A percentile compares a stretch with the other conserved stretches of the same genome.
phyloP scores from a whole-genome alignment of 2,329 filamentous ascomycete genomes.

The Lomentospora prolificans region DNA sequence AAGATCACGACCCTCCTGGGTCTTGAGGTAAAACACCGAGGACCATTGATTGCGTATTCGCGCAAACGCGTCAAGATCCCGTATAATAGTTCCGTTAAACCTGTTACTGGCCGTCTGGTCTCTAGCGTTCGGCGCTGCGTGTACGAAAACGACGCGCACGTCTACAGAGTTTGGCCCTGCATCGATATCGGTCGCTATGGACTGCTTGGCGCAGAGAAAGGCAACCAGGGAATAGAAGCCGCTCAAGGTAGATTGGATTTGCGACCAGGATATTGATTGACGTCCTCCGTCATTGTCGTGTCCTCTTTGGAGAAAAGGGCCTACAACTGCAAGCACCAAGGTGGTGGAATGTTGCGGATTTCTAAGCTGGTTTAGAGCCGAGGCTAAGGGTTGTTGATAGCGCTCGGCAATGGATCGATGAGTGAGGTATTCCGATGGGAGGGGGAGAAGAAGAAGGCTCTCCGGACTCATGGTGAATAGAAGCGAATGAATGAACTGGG shows the following conservation, averaged over 20 bases:
- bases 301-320: conserved; percentile 47
- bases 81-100: conserved; percentile 33
- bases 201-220: conserved; percentile 55
- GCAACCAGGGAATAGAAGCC: conserved; percentile 71
- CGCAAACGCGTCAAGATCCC: conserved; percentile 43
- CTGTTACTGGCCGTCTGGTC: conserved; percentile 7
- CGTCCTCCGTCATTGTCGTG: conserved; percentile 33
- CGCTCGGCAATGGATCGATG: conserved; percentile 43
- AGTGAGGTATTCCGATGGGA: conserved; percentile 47
- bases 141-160: conserved; percentile 62
- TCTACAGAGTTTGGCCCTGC: conserved; percentile 59
- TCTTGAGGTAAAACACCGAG: conserved; percentile 54
- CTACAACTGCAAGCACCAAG: conserved; percentile 49
- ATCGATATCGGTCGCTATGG: conserved; percentile 47
- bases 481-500: not conserved
- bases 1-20: conserved; percentile 52
- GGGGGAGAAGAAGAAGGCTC: conserved; percentile 50
- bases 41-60: conserved; percentile 50
- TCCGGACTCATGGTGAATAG: not conserved
- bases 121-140: conserved; percentile 40
- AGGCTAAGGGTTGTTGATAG: conserved; percentile 49
- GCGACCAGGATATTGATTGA: conserved; percentile 47
- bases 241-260: conserved; percentile 65
- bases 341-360: conserved; percentile 23
- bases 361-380: conserved; percentile 40